These are phyloP conservation scores for Rhizopogon roseolus DNA, from an alignment of 768 basidiomycete species.

Conservation along the genomic window DNA sequence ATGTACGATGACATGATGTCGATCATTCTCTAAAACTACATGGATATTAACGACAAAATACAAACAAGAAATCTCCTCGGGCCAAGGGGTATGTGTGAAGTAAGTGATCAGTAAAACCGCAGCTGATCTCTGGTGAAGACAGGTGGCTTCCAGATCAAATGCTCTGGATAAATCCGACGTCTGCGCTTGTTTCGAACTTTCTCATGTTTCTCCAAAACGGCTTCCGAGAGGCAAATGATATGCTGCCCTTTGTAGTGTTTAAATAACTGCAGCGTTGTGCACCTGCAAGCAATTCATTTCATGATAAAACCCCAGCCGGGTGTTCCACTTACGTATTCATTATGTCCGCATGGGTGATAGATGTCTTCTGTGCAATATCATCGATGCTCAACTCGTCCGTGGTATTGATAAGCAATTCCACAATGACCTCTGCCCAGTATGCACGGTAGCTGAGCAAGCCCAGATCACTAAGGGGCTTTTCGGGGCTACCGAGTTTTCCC, in stretches of 20 bases:
- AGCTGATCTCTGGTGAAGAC: conserved; percentile 88
- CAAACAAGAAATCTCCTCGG: neutral
- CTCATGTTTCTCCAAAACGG: conserved; percentile 87
- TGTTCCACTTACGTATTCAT: conserved; percentile 87
- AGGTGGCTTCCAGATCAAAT: conserved; percentile 92
- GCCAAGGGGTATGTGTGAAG: neutral
- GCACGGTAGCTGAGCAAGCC: conserved; percentile 91
- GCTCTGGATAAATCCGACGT: conserved; percentile 73
- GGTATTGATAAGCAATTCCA: conserved; percentile 76
- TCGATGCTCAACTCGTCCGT: conserved; percentile 85
- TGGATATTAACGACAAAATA: conserved; percentile 3
- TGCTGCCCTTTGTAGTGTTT: conserved; percentile 96
- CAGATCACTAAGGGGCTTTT: conserved; percentile 95
- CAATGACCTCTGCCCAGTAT: conserved; percentile 96
- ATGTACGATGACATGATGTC: conserved; percentile 1
- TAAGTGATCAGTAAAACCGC: conserved; percentile 47
- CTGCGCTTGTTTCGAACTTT: conserved; percentile 76
- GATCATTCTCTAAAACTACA: conserved; percentile 17
- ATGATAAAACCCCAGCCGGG: conserved; percentile 6
- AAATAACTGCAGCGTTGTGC: conserved; percentile 90
- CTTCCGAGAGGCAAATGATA: conserved; percentile 87
- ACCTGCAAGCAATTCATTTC: conserved; percentile 43
- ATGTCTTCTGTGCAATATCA: conserved; percentile 93
- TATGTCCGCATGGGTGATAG: conserved; percentile 92
- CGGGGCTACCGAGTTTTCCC: conserved; percentile 91